Evolutionary conservation across 768 basidiomycete species (phyloP).

Genomic region (Tubosaeta brunneosetosa): DNA sequence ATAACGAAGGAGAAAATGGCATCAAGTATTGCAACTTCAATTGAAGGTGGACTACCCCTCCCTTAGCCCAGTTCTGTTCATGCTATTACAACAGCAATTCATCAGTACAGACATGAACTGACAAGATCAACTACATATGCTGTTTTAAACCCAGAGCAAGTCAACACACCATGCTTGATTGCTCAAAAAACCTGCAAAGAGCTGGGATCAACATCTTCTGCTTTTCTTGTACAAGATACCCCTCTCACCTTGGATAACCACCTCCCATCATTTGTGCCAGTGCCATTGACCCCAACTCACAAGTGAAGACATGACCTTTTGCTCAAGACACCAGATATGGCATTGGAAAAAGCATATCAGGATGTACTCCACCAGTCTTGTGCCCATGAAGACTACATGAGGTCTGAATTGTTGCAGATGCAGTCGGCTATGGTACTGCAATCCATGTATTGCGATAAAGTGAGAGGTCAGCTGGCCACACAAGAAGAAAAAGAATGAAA

Average conservation of each 20-base stretch:
- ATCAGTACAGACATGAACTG: background rate
- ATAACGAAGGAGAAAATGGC: background rate
- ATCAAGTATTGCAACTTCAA: background rate
- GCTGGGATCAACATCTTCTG: constrained; percentile 6
- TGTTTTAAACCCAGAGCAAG: too few relatives aligned
- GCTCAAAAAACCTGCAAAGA: background rate
- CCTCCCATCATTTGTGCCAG: background rate
- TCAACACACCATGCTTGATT: background rate
- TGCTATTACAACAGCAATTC: background rate
- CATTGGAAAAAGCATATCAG: background rate
- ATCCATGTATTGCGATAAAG: constrained; percentile 8
- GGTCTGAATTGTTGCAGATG: constrained; percentile 5
- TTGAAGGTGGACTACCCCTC: background rate
- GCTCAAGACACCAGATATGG: background rate
- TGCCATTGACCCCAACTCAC: background rate
- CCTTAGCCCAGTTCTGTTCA: background rate
- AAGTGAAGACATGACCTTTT: background rate
- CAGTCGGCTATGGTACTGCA: constrained; percentile 15
- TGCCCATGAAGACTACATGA: background rate
- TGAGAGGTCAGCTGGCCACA: constrained; percentile 13
- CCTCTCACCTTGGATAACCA: constrained; percentile 7
- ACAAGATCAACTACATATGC: background rate
- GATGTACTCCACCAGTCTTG: background rate
- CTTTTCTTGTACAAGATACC: constrained; percentile 3
- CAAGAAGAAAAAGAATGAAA: constrained; percentile 12